Conservation (phyloP, 2,329 filamentous ascomycete species). For the Hirsutella rhossiliensis region DNA sequence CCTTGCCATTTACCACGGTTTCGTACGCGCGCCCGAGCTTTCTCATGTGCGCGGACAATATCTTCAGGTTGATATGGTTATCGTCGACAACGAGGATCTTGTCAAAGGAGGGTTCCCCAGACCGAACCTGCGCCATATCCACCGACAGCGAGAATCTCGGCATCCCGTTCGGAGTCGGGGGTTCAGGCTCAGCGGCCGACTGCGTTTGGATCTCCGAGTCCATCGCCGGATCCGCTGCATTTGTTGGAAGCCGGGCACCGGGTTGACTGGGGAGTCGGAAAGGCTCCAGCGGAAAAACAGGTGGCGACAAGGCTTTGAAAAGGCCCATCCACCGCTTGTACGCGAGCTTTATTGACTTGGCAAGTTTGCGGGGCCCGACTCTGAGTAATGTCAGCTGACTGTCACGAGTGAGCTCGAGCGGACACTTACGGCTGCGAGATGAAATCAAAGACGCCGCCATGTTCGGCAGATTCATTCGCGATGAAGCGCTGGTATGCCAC, state of each 20-base stretch:
- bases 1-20: conserved; percentile 14
- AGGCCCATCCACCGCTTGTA: background rate
- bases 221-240: background rate
- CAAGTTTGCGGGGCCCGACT: conserved; percentile 23
- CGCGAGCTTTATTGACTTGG: background rate
- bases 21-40: conserved; percentile 11
- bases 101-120: background rate
- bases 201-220: background rate
- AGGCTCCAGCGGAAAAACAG: background rate
- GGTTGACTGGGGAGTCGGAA: background rate
- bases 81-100: conserved; percentile 20
- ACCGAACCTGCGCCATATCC: background rate
- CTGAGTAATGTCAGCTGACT: conserved; percentile 7
- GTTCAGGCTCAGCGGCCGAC: background rate
- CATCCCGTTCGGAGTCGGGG: background rate
- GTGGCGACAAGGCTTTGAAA: conserved; percentile 2
- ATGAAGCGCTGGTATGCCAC: conserved; percentile 13
- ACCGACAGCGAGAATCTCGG: background rate
- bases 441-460: conserved; percentile 19
- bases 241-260: background rate
- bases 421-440: conserved; percentile 24
- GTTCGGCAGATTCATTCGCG: conserved; percentile 5
- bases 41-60: conserved; percentile 15
- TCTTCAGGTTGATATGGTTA: conserved; percentile 22
- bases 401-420: background rate